phyloP scores from a whole-genome alignment of 768 basidiomycete genomes.

The Psilocybe azurescens region DNA sequence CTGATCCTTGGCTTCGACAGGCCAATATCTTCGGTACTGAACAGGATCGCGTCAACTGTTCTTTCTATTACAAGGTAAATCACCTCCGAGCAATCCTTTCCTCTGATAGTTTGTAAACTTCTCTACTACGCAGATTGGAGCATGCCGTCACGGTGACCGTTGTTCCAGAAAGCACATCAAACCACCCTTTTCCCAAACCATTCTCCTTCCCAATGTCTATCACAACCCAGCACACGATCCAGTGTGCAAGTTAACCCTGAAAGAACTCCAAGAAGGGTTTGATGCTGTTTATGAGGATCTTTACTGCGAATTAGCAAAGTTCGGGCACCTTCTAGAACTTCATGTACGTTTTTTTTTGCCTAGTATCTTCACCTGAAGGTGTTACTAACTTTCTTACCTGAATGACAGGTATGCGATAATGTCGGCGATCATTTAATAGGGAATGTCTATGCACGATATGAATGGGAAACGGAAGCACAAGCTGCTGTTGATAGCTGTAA shows the following conservation, averaged over 20 bases:
- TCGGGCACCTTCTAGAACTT: conserved; percentile 93
- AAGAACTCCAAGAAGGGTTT: conserved; percentile 90
- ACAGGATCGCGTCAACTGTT: conserved; percentile 97
- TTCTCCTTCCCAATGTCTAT: conserved; percentile 95
- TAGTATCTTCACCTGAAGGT: conserved; percentile 1
- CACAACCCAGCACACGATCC: conserved; percentile 97
- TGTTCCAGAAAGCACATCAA: conserved; percentile 99
- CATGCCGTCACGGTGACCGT: conserved; percentile 96
- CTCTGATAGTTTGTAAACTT: conserved; percentile 13
- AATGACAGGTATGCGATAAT: conserved; percentile 90
- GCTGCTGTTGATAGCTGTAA: conserved; percentile 92
- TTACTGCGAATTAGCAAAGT: conserved; percentile 93
- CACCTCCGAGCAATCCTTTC: conserved; percentile 5
- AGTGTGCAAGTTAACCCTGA: conserved; percentile 84
- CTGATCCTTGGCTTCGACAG: conserved; percentile 39
- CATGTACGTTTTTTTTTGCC: conserved; percentile 63
- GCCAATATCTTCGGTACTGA: conserved; percentile 97
- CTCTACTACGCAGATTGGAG: conserved; percentile 76
- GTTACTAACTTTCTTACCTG: conserved; percentile 10
- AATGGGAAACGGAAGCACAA: conserved; percentile 98
- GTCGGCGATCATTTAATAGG: conserved; percentile 99
- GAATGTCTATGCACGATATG: conserved; percentile 97
- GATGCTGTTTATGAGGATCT: conserved; percentile 96
- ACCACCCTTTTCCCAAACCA: conserved; percentile 97
- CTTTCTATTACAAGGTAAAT: conserved; percentile 95